These are phyloP conservation scores for Zelonia costaricensis DNA, from an alignment of 208 protist species.

Conservation along the genomic window DNA sequence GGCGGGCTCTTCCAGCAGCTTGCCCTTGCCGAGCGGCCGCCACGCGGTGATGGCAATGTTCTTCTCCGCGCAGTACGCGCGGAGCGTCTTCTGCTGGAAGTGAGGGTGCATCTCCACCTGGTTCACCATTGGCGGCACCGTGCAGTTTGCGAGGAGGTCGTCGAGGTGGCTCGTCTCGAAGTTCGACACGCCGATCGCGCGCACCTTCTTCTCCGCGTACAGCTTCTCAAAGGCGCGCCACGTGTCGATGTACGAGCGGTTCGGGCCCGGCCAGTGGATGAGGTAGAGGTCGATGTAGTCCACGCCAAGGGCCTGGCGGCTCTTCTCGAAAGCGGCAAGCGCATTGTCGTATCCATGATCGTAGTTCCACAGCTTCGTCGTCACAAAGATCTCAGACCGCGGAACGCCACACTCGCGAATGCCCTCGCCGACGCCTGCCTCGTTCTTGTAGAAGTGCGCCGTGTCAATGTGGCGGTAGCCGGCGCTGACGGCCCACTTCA, in stretches of 20 bases:
- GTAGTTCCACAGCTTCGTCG: constrained; percentile 86
- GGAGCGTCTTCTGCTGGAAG: constrained; percentile 58
- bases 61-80: constrained; percentile 64
- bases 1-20: constrained; percentile 33
- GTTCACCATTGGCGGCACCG: constrained; percentile 83
- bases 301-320: constrained; percentile 75
- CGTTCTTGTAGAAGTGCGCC: constrained; percentile 84
- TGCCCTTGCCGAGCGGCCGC: constrained; percentile 75
- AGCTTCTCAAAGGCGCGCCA: constrained; percentile 74
- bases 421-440: constrained; percentile 56
- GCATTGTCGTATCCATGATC: constrained; percentile 66
- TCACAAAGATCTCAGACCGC: constrained; percentile 89
- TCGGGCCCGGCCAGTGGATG: constrained; percentile 95
- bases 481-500: constrained; percentile 52
- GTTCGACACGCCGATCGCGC: constrained; percentile 92
- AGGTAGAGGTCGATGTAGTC: constrained; percentile 97
- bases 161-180: constrained; percentile 63
- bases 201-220: constrained; percentile 69
- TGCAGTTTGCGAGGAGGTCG: constrained; percentile 66
- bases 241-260: constrained; percentile 46
- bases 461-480: constrained; percentile 92
- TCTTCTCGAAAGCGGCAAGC: constrained; percentile 72
- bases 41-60: constrained; percentile 85
- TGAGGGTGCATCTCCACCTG: constrained; percentile 93
- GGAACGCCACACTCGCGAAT: constrained; percentile 60